Percentiles rank a stretch among this genome's conserved stretches.
These are phyloP conservation scores for Scheffersomyces segobiensis DNA, from an alignment of 1,139 yeast species.

Conservation along the genomic window DNA sequence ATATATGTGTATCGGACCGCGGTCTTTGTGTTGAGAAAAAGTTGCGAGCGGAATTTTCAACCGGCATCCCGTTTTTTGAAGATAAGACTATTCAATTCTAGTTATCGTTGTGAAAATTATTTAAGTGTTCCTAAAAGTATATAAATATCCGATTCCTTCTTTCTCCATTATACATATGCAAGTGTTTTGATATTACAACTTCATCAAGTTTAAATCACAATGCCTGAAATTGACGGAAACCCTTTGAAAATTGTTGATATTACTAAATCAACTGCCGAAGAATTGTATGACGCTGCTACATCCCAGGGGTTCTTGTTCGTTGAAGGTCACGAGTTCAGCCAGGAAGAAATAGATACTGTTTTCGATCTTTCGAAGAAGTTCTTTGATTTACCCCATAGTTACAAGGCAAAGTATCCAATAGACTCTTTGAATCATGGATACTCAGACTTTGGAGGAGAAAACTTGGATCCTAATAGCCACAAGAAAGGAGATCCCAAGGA, in stretches of 20 bases:
- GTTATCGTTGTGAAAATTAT: no score
- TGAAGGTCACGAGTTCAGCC: constrained; percentile 69
- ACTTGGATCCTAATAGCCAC: constrained; percentile 52
- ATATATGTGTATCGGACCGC: no score
- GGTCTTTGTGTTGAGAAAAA: no score
- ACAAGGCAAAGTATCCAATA: constrained; percentile 50
- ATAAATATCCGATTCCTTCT: not conserved
- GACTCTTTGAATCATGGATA: constrained; percentile 62
- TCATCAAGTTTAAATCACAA: not conserved
- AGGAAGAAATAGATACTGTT: constrained; percentile 54
- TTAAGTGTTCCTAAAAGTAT: not conserved
- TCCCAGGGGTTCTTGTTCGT: constrained; percentile 71
- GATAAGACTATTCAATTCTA: not conserved
- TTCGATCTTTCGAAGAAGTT: constrained; percentile 57
- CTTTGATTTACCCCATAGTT: constrained; percentile 51
- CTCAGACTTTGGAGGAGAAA: constrained; percentile 60
- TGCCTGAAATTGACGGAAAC: constrained; percentile 13
- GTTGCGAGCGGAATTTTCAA: no score
- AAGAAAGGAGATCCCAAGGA: constrained; percentile 64
- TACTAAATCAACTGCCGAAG: constrained; percentile 47
- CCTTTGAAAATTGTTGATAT: constrained; percentile 60
- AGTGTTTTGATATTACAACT: not conserved
- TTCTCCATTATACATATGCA: not conserved
- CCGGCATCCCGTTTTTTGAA: not conserved
- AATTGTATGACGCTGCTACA: constrained; percentile 63